A percentile compares a stretch with the other conserved stretches of the same genome.
These are phyloP conservation scores for Mallotus repandus DNA, from an alignment of 441 rosid species.

Conservation along the genomic window DNA sequence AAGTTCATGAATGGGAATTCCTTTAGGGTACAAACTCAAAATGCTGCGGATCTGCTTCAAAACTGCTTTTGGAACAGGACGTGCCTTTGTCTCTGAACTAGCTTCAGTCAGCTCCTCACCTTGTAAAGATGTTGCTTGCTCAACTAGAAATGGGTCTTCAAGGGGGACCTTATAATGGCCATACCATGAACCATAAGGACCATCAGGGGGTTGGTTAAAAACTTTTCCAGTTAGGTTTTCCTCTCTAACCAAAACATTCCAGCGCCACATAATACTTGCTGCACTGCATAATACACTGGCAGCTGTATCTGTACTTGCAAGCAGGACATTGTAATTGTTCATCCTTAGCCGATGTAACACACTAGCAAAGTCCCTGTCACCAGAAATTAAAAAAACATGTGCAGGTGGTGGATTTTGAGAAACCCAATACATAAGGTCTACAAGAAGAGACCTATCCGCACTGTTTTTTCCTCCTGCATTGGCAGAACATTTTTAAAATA, in stretches of 20 bases:
- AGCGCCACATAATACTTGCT: constrained; percentile 88
- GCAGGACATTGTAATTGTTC: constrained; percentile 88
- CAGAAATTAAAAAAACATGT: constrained; percentile 77
- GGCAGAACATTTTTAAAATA: constrained; percentile 13
- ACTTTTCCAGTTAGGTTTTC: constrained; percentile 46
- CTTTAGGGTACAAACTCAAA: constrained; percentile 51
- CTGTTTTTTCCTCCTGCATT: constrained; percentile 75
- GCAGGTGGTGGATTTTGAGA: constrained; percentile 91
- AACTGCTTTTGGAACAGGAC: constrained; percentile 49
- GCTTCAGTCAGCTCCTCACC: constrained; percentile 32
- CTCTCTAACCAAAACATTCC: constrained; percentile 58
- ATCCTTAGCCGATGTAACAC: constrained; percentile 71
- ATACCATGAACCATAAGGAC: constrained; percentile 88
- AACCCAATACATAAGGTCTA: constrained; percentile 77
- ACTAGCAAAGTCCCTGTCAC: constrained; percentile 65
- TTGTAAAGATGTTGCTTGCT: constrained; percentile 27
- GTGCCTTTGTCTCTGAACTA: constrained; percentile 30
- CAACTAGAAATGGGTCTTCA: constrained; percentile 60
- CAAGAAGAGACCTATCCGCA: constrained; percentile 68
- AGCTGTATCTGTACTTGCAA: constrained; percentile 50
- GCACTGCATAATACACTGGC: constrained; percentile 69
- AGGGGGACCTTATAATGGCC: constrained; percentile 67
- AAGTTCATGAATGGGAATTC: constrained; percentile 48
- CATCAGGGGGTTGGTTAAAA: constrained; percentile 92
- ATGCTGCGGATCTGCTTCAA: constrained; percentile 46